phyloP scores from a whole-genome alignment of 2,329 filamentous ascomycete species.

The Metarhizium album region DNA sequence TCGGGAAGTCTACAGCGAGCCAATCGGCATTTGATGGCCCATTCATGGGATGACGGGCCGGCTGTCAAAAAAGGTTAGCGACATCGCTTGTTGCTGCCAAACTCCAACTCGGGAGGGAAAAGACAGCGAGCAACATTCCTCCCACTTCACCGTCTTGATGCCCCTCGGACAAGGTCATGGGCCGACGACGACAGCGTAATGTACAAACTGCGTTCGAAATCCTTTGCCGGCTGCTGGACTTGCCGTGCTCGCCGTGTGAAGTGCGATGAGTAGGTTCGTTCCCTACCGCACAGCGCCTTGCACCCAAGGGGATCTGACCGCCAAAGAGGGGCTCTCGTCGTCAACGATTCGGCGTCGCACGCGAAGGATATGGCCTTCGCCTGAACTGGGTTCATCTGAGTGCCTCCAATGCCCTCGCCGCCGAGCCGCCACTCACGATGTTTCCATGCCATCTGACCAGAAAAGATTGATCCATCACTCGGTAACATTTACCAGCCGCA shows the following conservation, averaged over 20 bases:
- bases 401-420: background rate
- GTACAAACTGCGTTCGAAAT: constrained; percentile 7
- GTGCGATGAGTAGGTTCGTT: constrained; percentile 10
- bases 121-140: background rate
- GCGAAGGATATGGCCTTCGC: constrained; percentile 13
- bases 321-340: constrained; percentile 6
- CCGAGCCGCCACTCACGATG: constrained; percentile 10
- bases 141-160: background rate
- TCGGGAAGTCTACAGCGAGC: constrained; percentile 17
- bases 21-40: constrained; percentile 12
- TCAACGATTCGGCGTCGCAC: constrained; percentile 8
- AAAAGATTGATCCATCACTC: constrained; percentile 17
- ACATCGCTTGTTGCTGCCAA: no score
- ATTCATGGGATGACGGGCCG: no score
- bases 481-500: constrained; percentile 16
- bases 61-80: no score
- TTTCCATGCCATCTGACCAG: constrained; percentile 9
- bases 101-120: no score
- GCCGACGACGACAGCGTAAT: background rate
- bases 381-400: constrained; percentile 9
- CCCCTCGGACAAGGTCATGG: background rate
- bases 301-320: background rate
- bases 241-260: constrained; percentile 11
- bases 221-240: constrained; percentile 11
- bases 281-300: background rate